phyloP scores from a whole-genome alignment of 2,329 filamentous ascomycete genomes.

The Trichoderma koningii region DNA sequence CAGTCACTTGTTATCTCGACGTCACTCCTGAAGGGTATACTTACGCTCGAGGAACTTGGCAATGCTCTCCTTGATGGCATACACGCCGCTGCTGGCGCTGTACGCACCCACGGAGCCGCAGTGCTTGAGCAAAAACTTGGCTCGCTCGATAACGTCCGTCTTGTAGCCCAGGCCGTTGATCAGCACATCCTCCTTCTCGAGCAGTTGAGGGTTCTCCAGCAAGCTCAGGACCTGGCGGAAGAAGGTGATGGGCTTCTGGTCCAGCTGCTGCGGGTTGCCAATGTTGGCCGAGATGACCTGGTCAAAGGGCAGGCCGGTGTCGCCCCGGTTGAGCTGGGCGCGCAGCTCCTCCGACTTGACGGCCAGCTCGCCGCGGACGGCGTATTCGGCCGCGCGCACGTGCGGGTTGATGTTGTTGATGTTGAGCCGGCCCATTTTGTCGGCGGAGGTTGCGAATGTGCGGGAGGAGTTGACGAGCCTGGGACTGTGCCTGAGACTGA shows the following conservation, averaged over 20 bases:
- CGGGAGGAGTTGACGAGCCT: conserved; percentile 28
- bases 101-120: conserved; percentile 94
- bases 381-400: conserved; percentile 87
- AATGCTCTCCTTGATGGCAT: conserved; percentile 83
- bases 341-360: conserved; percentile 92
- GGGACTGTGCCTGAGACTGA: conserved; percentile 29
- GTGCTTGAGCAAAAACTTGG: conserved; percentile 75
- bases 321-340: conserved; percentile 65
- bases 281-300: conserved; percentile 97
- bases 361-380: conserved; percentile 92
- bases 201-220: conserved; percentile 82
- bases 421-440: conserved; percentile 57
- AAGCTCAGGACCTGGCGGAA: conserved; percentile 95
- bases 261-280: conserved; percentile 96
- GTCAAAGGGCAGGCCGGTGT: conserved; percentile 71
- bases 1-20: not conserved
- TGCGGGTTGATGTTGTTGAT: conserved; percentile 91
- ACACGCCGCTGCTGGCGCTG: conserved; percentile 88
- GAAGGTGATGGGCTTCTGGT: conserved; percentile 99
- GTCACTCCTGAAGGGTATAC: conserved; percentile 36
- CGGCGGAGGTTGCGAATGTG: conserved; percentile 23
- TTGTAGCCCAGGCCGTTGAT: conserved; percentile 79
- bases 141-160: conserved; percentile 82
- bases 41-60: conserved; percentile 88
- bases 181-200: conserved; percentile 82